Evolutionary conservation across 805 yeast species (phyloP).

Genomic region (Candida multigemmis): DNA sequence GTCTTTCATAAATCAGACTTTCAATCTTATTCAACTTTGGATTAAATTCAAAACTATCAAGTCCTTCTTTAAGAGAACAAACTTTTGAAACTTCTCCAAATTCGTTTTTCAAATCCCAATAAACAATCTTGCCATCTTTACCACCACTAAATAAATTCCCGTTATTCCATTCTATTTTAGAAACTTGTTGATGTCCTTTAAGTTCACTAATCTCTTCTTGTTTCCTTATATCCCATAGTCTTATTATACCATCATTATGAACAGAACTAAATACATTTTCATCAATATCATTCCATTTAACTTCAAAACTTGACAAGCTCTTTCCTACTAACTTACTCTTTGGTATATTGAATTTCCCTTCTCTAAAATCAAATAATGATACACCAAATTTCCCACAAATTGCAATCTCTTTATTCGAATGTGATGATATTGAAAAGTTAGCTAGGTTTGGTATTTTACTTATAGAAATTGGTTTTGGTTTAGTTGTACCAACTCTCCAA

Average conservation of each 20-base stretch:
- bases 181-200: conserved; percentile 43
- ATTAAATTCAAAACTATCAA: conserved; percentile 30
- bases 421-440: conserved; percentile 40
- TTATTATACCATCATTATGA: conserved; percentile 45
- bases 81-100: conserved; percentile 8
- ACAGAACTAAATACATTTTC: conserved; percentile 58
- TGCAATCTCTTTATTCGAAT: conserved; percentile 45
- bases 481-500: conserved; percentile 58
- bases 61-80: conserved; percentile 40
- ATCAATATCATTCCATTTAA: conserved; percentile 58
- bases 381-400: conserved; percentile 68
- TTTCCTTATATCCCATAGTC: conserved; percentile 71
- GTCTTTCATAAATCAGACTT: conserved; percentile 28
- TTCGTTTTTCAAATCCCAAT: conserved; percentile 43
- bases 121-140: conserved; percentile 56
- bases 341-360: conserved; percentile 30
- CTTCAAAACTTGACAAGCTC: conserved; percentile 26
- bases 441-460: conserved; percentile 41
- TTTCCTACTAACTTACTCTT: conserved; percentile 7
- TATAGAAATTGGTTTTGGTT: conserved; percentile 44
- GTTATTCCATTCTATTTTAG: conserved; percentile 49
- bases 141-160: conserved; percentile 51
- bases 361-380: conserved; percentile 63
- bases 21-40: conserved; percentile 21
- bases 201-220: conserved; percentile 44